Evolutionary conservation across 2,329 filamentous ascomycete genomes (phyloP).

Genomic region (Venturia asperata): DNA sequence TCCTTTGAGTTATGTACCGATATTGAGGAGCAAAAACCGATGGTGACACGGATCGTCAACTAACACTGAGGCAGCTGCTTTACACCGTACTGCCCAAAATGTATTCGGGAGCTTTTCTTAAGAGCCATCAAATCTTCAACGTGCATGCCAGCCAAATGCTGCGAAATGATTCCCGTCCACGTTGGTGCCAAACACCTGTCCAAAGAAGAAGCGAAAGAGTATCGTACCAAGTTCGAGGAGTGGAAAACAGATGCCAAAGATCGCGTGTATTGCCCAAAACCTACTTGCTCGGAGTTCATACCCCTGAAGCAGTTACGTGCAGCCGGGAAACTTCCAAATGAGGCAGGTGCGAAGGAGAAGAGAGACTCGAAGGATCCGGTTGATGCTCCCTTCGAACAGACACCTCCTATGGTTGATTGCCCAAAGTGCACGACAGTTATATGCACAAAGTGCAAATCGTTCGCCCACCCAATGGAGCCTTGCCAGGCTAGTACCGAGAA

Average conservation of each 20-base stretch:
- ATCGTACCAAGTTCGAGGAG: conserved; percentile 9
- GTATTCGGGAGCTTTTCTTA: conserved; percentile 2
- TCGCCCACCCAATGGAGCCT: not conserved
- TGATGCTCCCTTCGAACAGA: not conserved
- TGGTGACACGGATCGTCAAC: not conserved
- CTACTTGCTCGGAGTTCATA: conserved; percentile 1
- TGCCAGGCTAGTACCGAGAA: not conserved
- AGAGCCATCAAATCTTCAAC: not conserved
- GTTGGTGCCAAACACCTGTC: not conserved
- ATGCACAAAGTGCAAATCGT: conserved; percentile 12
- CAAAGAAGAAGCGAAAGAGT: not conserved
- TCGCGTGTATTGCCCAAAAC: conserved; percentile 13
- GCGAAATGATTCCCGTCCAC: conserved; percentile 8
- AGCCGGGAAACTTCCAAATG: not conserved
- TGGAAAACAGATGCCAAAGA: conserved; percentile 15
- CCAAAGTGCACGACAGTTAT: not conserved
- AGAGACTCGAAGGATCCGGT: not conserved
- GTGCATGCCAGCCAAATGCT: conserved; percentile 8
- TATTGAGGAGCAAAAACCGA: not conserved
- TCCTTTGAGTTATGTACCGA: too few species aligned
- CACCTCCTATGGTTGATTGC: not conserved
- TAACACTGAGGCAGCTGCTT: not conserved
- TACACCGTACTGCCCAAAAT: not conserved
- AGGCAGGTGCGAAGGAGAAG: not conserved
- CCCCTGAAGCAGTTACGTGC: conserved; percentile 9